These are phyloP conservation scores for Chlorencoelia australis DNA, from an alignment of 2,329 filamentous ascomycete species.

Conservation along the genomic window DNA sequence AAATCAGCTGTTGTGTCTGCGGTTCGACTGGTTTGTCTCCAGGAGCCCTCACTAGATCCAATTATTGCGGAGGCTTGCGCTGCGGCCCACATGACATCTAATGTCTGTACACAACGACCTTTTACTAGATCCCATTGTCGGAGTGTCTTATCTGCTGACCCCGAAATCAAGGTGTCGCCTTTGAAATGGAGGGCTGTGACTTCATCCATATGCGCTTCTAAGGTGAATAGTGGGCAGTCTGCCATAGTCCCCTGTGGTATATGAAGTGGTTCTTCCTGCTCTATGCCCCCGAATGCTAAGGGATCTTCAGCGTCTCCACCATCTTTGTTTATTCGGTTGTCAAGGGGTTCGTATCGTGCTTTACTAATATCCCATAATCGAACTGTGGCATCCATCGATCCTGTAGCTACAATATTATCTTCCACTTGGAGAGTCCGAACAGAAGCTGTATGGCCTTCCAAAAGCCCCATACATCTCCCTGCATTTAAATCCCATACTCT, in stretches of 20 bases:
- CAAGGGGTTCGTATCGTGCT: slow-evolving; percentile 68
- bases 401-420: slow-evolving; percentile 90
- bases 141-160: slow-evolving; percentile 93
- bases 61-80: slow-evolving; percentile 73
- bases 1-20: slow-evolving; percentile 71
- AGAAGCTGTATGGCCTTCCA: slow-evolving; percentile 92
- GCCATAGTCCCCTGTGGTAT: slow-evolving; percentile 71
- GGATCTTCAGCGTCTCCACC: slow-evolving; percentile 49
- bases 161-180: slow-evolving; percentile 83
- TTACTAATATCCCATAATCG: slow-evolving; percentile 89
- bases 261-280: slow-evolving; percentile 60
- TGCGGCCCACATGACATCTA: slow-evolving; percentile 96
- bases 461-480: slow-evolving; percentile 78
- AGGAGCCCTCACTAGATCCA: slow-evolving; percentile 49
- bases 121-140: slow-evolving; percentile 97
- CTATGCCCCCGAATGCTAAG: slow-evolving; percentile 62
- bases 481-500: slow-evolving; percentile 94
- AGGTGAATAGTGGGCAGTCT: slow-evolving; percentile 79
- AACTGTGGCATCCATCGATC: slow-evolving; percentile 90
- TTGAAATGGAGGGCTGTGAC: slow-evolving; percentile 89
- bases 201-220: slow-evolving; percentile 86
- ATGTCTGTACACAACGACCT: slow-evolving; percentile 92
- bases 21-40: slow-evolving; percentile 60
- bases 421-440: slow-evolving; percentile 88
- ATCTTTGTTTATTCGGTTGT: slow-evolving; percentile 40